phyloP scores from a whole-genome alignment of 2,329 filamentous ascomycete genomes.

The Emericellopsis atlantica region DNA sequence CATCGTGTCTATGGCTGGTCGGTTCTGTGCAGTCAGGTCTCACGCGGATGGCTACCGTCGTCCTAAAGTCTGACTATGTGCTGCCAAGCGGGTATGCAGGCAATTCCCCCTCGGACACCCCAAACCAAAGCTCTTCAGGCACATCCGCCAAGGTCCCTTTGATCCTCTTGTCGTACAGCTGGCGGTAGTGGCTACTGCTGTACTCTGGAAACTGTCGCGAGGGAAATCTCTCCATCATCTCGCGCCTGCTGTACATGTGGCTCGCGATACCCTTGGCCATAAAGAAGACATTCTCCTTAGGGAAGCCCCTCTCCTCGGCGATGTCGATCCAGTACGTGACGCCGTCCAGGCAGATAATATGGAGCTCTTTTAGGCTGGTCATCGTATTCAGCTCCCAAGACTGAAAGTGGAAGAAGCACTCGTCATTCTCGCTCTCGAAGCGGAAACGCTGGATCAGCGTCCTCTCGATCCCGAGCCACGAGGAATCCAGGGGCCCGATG shows the following conservation, averaged over 20 bases:
- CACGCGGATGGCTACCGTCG: too few species aligned
- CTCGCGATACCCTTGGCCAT: background rate
- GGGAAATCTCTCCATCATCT: background rate
- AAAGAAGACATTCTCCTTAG: background rate
- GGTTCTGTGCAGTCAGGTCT: too few species aligned
- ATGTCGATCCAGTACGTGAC: background rate
- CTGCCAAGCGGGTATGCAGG: too few species aligned
- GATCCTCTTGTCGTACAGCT: background rate
- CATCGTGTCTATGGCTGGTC: too few species aligned
- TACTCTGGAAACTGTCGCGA: background rate
- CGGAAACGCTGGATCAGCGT: slow-evolving; percentile 1
- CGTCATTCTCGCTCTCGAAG: slow-evolving; percentile 1
- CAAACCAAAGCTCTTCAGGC: background rate
- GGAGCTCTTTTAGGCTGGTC: slow-evolving; percentile 1
- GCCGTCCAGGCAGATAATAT: background rate
- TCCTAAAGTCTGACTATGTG: too few species aligned
- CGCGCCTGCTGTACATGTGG: background rate
- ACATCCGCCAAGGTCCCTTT: background rate
- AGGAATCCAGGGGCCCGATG: background rate
- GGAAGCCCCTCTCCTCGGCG: background rate
- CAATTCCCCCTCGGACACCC: too few species aligned
- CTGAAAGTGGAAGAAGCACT: slow-evolving; percentile 1
- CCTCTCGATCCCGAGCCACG: background rate
- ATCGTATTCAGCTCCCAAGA: background rate
- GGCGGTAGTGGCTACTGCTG: background rate